A percentile compares a stretch with the other conserved stretches of the same genome.
phyloP scores from a whole-genome alignment of 305 asterid genomes.

The Euphrasia arctica region DNA sequence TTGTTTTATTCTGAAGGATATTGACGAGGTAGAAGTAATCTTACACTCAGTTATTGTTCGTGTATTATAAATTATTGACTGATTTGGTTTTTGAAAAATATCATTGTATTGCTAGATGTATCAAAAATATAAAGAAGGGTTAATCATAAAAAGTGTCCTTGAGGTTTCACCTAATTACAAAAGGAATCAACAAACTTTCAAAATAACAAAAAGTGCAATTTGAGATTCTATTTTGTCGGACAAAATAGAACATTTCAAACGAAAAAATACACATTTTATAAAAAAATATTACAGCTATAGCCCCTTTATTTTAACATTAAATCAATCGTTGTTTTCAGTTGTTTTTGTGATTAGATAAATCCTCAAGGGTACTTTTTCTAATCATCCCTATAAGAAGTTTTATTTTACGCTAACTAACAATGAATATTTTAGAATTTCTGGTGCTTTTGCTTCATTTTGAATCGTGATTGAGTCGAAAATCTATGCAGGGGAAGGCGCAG shows the following conservation, averaged over 20 bases:
- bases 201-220: too few relatives aligned
- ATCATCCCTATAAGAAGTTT: not conserved
- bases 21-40: too few relatives aligned
- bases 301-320: not conserved
- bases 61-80: too few relatives aligned
- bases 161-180: not conserved
- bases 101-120: too few relatives aligned
- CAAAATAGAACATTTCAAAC: not conserved
- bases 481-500: slow-evolving; percentile 45
- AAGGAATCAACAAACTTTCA: too few relatives aligned
- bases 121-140: not conserved
- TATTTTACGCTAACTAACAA: not conserved
- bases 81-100: too few relatives aligned
- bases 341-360: not conserved
- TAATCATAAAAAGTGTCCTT: not conserved
- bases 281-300: not conserved
- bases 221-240: too few relatives aligned
- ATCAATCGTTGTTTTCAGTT: too few relatives aligned
- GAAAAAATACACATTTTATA: not conserved
- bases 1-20: too few relatives aligned
- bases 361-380: not conserved
- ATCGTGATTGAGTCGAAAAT: slow-evolving; percentile 11
- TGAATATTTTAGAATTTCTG: slow-evolving; percentile 9
- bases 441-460: slow-evolving; percentile 18
- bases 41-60: too few relatives aligned